Evolutionary conservation across 495 filamentous ascomycete species (phyloP), one percentile per base, ranked within the genome.

Genomic region (Jackrogersella multiformis): DNA sequence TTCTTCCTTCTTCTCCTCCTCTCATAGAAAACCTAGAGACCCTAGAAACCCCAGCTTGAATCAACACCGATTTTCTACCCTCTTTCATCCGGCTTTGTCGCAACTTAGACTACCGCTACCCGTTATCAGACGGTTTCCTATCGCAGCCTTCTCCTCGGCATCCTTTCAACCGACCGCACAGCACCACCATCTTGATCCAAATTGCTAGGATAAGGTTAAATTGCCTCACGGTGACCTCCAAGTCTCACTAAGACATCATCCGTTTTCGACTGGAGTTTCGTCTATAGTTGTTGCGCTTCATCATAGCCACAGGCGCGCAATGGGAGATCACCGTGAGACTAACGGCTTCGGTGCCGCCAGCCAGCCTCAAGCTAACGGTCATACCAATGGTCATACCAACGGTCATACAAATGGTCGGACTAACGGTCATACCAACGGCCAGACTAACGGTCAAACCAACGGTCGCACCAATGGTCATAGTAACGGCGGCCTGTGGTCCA

Each of bases 151-250:
- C 46, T 36, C 2, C 39, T 72, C 68, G 61, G 58, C 56, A n/a
- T 56, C 55, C 38, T 61, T 66, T 57, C 48, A 58, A n/a, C 63
- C 71, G 56, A 64, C 56, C 60, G 28, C 56, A 61, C 51, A 32
- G 34, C 62, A 44, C 20, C 39, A 24, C 36, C 45, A 24, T 51
- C 71, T 61, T 18, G 20, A 61, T 54, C 61, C 68, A 18, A 44
- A 30, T 51, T 63, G 68, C 61, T 74, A 74, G 69, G 68, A 74
- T 71, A 69, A 45, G 55, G 68, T 64, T 65, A 70, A 61, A 64
- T 71, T 69, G 48, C 57, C 54, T 73, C 64, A 45, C 46, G 56
- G 46, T 24, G 53, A 51, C 51, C 64, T 52, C 67, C 56, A 55
- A 61, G 26, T 55, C 18, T 65, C 61, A 21, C 6, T 32, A 28